Percentiles rank a stretch among this genome's conserved stretches.
These are phyloP conservation scores for Cryptococcus wingfieldii DNA, from an alignment of 1,284 basidiomycete genomes.

Conservation along the genomic window DNA sequence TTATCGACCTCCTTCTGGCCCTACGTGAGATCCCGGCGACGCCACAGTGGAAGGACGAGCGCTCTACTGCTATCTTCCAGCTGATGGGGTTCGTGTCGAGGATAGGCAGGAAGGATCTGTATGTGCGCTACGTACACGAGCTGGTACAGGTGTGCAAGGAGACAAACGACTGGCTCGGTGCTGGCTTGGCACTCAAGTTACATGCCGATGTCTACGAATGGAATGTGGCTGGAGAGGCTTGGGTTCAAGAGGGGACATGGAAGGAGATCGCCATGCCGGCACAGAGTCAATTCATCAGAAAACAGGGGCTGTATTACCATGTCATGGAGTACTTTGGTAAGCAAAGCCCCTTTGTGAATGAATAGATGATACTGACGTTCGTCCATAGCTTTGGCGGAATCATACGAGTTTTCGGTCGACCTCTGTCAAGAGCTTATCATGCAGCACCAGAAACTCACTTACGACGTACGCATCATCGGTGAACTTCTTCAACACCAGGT, in stretches of 20 bases:
- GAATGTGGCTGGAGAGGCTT: constrained; percentile 61
- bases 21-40: constrained; percentile 89
- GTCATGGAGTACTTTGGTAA: constrained; percentile 81
- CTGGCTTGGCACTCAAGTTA: constrained; percentile 83
- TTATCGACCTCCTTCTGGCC: constrained; percentile 87
- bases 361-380: neutral
- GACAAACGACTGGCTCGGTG: constrained; percentile 78
- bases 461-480: constrained; percentile 77
- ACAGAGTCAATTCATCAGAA: constrained; percentile 89
- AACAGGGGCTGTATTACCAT: constrained; percentile 80
- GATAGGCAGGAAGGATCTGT: constrained; percentile 81
- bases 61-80: constrained; percentile 84
- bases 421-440: constrained; percentile 84
- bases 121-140: constrained; percentile 91
- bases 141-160: constrained; percentile 64
- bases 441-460: constrained; percentile 80
- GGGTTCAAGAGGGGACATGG: constrained; percentile 72
- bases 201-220: constrained; percentile 93
- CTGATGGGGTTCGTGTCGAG: constrained; percentile 87
- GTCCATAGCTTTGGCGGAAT: constrained; percentile 77
- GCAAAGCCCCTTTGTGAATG: constrained; percentile 6
- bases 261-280: constrained; percentile 75
- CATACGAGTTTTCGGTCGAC: constrained; percentile 90
- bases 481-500: constrained; percentile 83
- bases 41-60: constrained; percentile 90